Evolutionary conservation across 177 flowering plant genomes (phyloP).

Genomic region (Tripterygium wilfordii): DNA sequence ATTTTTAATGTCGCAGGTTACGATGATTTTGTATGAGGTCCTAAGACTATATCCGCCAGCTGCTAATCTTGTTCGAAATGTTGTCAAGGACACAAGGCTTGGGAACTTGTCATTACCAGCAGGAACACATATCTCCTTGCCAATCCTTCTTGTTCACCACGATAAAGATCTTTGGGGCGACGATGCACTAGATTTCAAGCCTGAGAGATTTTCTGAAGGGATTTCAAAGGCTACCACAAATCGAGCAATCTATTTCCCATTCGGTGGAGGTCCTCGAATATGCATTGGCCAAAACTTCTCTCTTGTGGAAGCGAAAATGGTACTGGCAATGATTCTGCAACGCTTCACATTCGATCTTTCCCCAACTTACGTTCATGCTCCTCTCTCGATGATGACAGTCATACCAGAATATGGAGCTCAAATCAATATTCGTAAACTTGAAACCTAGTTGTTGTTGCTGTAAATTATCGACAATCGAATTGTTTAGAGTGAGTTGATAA

Average conservation of each 20-base stretch:
- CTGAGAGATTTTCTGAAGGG: conserved; percentile 3
- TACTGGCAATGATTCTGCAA: too few relatives aligned
- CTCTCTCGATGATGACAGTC: not conserved
- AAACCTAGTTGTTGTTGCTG: too few relatives aligned
- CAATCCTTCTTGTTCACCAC: not conserved
- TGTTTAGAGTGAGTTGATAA: too few relatives aligned
- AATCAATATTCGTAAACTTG: conserved; percentile 6
- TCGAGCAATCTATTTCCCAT: conserved; percentile 1
- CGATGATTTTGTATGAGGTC: conserved; percentile 5
- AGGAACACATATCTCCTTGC: not conserved
- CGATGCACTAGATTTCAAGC: conserved; percentile 4
- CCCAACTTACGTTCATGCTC: conserved; percentile 6
- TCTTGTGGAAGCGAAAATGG: too few relatives aligned
- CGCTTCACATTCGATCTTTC: conserved; percentile 7
- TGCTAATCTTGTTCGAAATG: not conserved
- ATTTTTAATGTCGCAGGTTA: not conserved
- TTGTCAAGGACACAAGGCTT: not conserved
- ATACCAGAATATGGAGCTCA: conserved; percentile 7
- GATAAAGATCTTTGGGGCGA: conserved; percentile 7
- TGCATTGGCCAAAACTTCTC: conserved; percentile 2
- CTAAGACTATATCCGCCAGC: conserved; percentile 6
- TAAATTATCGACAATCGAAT: too few relatives aligned
- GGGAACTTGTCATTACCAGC: not conserved
- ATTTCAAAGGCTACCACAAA: conserved; percentile 1
- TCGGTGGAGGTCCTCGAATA: not conserved